Evolutionary conservation across 192 early-diverging fungal species (phyloP), one percentile per base, ranked within the genome.

Genomic region (Geranomyces variabilis): DNA sequence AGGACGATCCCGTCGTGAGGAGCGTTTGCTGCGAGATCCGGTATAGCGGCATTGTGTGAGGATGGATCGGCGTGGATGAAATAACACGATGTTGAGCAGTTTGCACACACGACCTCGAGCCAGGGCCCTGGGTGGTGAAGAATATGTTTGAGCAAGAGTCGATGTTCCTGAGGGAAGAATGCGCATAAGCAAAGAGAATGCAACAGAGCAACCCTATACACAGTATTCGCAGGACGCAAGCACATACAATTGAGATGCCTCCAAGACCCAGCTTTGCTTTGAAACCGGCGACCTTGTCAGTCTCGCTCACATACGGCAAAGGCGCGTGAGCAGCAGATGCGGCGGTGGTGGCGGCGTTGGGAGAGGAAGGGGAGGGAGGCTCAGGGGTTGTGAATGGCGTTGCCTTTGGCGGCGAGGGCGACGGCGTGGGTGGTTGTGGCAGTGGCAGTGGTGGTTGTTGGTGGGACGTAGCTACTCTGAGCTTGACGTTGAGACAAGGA

Each of bases 401-500:
- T 53, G 51, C 15, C 36, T 41, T 10, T 3, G 3, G 36, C 36
- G 36, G 36, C 36, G 36, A 41, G 5, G 36, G 36, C 36, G 36
- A 10, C 36, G 36, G 10, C 10, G 36, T 3, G 5, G 36, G 36
- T 41, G 36, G 36, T 10, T 3, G 36, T 10, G 5, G 36, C 36
- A 41, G 36, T 41, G 36, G 36, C 10, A 10, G 36, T 7, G 3
- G 36, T 7, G 36, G 36, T 41, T 41, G 36, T 41, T 41, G 36
- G 36, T 41, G 36, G 36, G 36, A 10, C 24, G 51, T 7, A 8
- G 4, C 24, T 53, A 29, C 63, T 44, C 56, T 34, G n/a, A 71
- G 30, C 36, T 71, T 71, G 12, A 71, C 61, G 60, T 71, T 71
- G 28, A 71, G 62, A 53, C 70, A 71, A 61, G 48, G 61, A 49